Evolutionary conservation across 352 stramenopile genomes (phyloP), one percentile per base, ranked within the genome.

Genomic region (Pythium brassicae): DNA sequence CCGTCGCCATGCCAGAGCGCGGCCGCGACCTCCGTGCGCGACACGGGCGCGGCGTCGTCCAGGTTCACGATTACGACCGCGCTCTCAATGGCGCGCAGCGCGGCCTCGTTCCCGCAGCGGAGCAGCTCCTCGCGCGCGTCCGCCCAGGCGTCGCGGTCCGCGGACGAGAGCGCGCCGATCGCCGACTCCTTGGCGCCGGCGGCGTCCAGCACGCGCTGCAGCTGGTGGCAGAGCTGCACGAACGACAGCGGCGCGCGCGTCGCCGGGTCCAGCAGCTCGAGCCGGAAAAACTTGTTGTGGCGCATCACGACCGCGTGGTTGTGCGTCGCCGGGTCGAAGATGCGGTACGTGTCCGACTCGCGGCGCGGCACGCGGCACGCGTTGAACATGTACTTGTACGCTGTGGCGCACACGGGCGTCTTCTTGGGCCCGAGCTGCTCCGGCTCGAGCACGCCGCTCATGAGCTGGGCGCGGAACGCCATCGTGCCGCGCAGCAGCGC

Each of bases 361-460:
- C 77, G 74, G 34, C 60, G 78, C 26, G 96, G 96, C 59, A 98
- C 91, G 46, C 95, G 85, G 66, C 91, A 98, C 2, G 92, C 86
- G 71, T 98, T 98, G 74, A 99, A 97, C 84, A 97, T 96, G 77
- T 94, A 96, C 77, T 95, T 97, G 78, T 95, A 97, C 29, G 89
- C 87, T 3, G 84, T 95, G 4, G 89, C 83, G 68, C 93, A 98
- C 15, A 98, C 61, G 5, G 92, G 90, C 44, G 78, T 97, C 56
- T 96, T 87, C 50, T 92, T 90, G 44, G 79, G 73, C 34, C 94
- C 92, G 15, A 98, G 82, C 40, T 77, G 89, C 60, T 98, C 94
- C 4, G 87, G 76, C 56, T 89, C 78, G 9, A 98, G 65, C 48
- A 66, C 69, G 23, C 95, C 95, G 37, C 86, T 80, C 22, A 83